Evolutionary conservation across 371 early-diverging fungal genomes (phyloP), one percentile per base, ranked within the genome.

Genomic region (Saksenaea vasiformis): DNA sequence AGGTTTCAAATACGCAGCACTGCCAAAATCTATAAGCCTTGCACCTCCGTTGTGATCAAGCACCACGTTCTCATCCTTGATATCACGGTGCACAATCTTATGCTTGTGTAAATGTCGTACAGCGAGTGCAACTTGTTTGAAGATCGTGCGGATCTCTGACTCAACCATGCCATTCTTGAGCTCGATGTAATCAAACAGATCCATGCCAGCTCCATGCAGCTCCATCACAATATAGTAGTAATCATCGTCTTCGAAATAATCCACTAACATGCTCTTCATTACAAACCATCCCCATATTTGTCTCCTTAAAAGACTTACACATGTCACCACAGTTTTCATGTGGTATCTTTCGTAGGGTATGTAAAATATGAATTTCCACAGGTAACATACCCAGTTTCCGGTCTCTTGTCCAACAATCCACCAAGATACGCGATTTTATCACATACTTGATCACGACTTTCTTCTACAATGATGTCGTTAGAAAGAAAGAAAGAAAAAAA

Each of bases 51-150:
- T 60, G 35, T 85, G 82, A 67, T 87, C 86, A 43, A 90, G 62
- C 37, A 91, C 85, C 22, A 91, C 84, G 62, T 91, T 92, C 61
- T 92, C 91, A 58, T 92, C 92, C 76, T 90, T 87, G 67, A 89
- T 86, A 66, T 87, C 87, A 58, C 95, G 73, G 64, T 95, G 95
- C 17, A 91, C 90, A 67, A 95, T 90, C 27, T 83, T 82, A 60
- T 82, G 69, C 14, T 74, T 64, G 67, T 95, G 93, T 17, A 93
- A 59, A 68, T 92, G 90, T 26, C 74, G 60, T 14, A 95, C 85
- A 0, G 88, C 92, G 19, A 76, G 66, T 5, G 84, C 83, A 43
- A 88, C 77, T 60, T 90, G 91, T 38, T 70, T 68, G 58, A 91
- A 90, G 13, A 91, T 87, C 9, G 62, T 59, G 9, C 80, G 71